These are phyloP conservation scores for Entomortierella parvispora DNA, from an alignment of 192 early-diverging fungal genomes.

Conservation along the genomic window DNA sequence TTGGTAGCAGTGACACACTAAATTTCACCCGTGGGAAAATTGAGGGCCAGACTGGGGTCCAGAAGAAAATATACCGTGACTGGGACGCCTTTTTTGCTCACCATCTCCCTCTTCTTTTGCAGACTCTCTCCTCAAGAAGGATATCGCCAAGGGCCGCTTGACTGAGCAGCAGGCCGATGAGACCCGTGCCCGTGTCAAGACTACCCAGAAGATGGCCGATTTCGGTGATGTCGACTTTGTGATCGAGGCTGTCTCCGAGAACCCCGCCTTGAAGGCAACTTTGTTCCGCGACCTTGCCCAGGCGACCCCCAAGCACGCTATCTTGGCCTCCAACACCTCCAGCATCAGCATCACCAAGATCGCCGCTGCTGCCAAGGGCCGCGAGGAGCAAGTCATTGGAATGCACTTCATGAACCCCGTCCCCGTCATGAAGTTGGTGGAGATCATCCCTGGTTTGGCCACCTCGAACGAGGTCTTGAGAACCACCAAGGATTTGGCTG, in stretches of 20 bases:
- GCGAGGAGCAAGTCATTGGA: constrained; percentile 89
- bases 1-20: neutral
- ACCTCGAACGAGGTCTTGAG: constrained; percentile 78
- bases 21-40: neutral
- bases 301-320: constrained; percentile 71
- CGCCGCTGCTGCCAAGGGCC: constrained; percentile 85
- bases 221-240: constrained; percentile 83
- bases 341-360: constrained; percentile 98
- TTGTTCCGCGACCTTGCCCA: constrained; percentile 83
- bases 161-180: constrained; percentile 77
- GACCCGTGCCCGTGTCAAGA: constrained; percentile 69
- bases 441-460: constrained; percentile 95
- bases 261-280: constrained; percentile 81
- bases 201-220: constrained; percentile 66
- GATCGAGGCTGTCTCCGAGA: constrained; percentile 95
- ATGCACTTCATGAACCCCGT: constrained; percentile 99
- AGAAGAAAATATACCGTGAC: too few relatives aligned
- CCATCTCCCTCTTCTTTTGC: constrained; percentile 10
- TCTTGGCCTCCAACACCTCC: constrained; percentile 97
- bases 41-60: neutral
- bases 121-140: constrained; percentile 90
- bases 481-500: constrained; percentile 79
- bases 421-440: constrained; percentile 96
- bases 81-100: too few relatives aligned
- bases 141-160: constrained; percentile 87